Evolutionary conservation across 139 green algal genomes (phyloP).

Genomic region (Chlamydomonas sphaeroides): DNA sequence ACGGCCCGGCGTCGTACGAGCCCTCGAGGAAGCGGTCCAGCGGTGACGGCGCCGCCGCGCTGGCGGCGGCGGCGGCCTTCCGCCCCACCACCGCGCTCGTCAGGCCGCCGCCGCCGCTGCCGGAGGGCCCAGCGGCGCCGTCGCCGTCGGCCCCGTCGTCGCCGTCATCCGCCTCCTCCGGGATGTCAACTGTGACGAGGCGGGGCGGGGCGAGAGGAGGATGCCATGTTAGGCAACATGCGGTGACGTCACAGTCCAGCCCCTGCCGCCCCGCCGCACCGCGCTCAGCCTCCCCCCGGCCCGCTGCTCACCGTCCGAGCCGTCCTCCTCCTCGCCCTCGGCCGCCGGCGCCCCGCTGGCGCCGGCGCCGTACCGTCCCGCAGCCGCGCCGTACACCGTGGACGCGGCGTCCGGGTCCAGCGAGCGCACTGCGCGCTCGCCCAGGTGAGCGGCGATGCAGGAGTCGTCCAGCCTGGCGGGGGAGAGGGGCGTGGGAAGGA

Average conservation of each 20-base stretch:
- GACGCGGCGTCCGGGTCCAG: constrained; percentile 30
- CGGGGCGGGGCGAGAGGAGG: too few relatives aligned
- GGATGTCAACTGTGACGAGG: too few relatives aligned
- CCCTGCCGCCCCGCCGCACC: too few relatives aligned
- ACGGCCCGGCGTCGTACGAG: constrained; percentile 34
- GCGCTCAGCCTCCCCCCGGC: too few relatives aligned
- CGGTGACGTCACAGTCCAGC: too few relatives aligned
- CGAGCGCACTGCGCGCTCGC: constrained; percentile 75
- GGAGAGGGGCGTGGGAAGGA: too few relatives aligned
- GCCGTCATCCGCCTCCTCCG: too few relatives aligned
- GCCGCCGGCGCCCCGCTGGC: background rate
- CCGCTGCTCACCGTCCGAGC: constrained; percentile 21
- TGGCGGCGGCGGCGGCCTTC: background rate
- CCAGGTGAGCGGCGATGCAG: constrained; percentile 80
- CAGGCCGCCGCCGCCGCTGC: background rate
- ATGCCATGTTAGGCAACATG: too few relatives aligned
- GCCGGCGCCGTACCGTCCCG: background rate
- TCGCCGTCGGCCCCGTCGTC: background rate
- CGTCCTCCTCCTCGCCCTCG: constrained; percentile 11
- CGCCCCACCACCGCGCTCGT: background rate
- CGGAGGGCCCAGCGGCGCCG: background rate
- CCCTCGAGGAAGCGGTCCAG: constrained; percentile 56
- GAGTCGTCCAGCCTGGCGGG: constrained; percentile 77
- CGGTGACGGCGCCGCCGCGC: constrained; percentile 11
- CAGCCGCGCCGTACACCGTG: too few relatives aligned